These are phyloP conservation scores for Gracilariopsis chorda DNA, from an alignment of 23 red algal species.

Conservation along the genomic window DNA sequence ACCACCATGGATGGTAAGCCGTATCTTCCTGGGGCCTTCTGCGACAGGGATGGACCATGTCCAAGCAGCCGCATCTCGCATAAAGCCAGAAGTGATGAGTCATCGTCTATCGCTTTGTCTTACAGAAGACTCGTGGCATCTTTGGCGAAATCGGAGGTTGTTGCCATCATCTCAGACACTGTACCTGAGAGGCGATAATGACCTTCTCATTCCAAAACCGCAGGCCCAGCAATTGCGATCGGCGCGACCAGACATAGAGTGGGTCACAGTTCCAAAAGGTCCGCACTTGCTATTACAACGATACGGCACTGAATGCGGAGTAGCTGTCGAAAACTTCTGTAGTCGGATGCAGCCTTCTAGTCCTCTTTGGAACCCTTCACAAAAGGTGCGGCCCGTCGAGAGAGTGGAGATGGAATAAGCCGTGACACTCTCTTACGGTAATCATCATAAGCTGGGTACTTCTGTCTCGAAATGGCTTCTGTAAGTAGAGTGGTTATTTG, in stretches of 20 bases:
- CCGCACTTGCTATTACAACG: slow-evolving; percentile 27
- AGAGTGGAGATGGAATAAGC: slow-evolving; percentile 34
- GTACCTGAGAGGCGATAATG: slow-evolving; percentile 24
- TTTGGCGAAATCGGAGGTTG: not conserved
- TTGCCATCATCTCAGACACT: not conserved
- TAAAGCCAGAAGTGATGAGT: slow-evolving; percentile 21
- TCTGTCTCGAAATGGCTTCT: slow-evolving; percentile 34
- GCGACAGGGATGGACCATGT: slow-evolving; percentile 2
- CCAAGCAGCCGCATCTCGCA: not conserved
- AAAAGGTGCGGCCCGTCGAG: not conserved
- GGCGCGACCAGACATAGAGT: slow-evolving; percentile 28
- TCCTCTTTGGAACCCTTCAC: slow-evolving; percentile 11
- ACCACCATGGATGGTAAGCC: slow-evolving; percentile 22
- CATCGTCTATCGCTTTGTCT: not conserved
- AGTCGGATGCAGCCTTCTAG: not conserved
- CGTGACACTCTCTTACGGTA: slow-evolving; percentile 33
- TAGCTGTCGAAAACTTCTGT: slow-evolving; percentile 1
- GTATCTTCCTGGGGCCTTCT: slow-evolving; percentile 20
- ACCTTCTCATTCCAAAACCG: not conserved
- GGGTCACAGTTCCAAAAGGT: not conserved
- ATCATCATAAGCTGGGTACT: slow-evolving; percentile 43
- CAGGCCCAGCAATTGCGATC: not conserved
- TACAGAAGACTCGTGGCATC: not conserved
- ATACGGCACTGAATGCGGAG: not conserved
- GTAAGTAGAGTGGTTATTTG: slow-evolving; percentile 39